Evolutionary conservation across 108 stramenopile species (phyloP), one percentile per base, ranked within the genome.

Genomic region (Parietichytrium sp.): DNA sequence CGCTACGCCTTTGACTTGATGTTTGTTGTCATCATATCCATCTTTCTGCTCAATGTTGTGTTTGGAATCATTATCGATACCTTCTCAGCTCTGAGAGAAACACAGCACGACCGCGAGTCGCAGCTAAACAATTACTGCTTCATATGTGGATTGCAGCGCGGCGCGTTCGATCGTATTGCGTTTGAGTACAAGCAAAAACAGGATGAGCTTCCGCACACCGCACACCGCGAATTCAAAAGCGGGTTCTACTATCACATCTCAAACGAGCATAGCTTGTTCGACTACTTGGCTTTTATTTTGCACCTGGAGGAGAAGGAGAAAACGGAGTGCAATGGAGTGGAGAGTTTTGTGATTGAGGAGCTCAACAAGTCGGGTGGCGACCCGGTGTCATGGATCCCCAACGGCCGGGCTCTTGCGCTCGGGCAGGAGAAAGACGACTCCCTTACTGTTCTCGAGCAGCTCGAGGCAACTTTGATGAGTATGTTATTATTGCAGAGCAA

Each of bases 1-100:
- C 51, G 52, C 8, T 36, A 30, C 49, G 45, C 38, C 12, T 7
- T 83, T 16, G 83, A 87, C 61, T 27, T 81, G 2, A 27, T 29
- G 15, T 84, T 84, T 47, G 80, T 81, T 30, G 15, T 87, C 47
- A 51, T 87, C 49, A 78, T 87, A 3, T 36, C 80, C 49, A 55
- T 87, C 36, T 49, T 87, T 16, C 52, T 87, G 48, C 51, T 87
- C 38, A 87, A 87, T 54, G 77, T 84, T 3, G 79, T 87, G 36
- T 87, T 87, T 48, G 86, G 86, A n/a, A 84, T 87, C 31, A 81
- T 87, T 42, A 84, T 87, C 45, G 86, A 87, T 52, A 84, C 83
- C 4, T 87, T 87, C 49, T 36, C 31, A 16, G 54, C 50, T 3
- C 61, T 87, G 45, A 52, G 86, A 13, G 72, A 27, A 53, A 25